These are phyloP conservation scores for Hevea brasiliensis DNA, from an alignment of 345 rosid genomes.

Conservation along the genomic window DNA sequence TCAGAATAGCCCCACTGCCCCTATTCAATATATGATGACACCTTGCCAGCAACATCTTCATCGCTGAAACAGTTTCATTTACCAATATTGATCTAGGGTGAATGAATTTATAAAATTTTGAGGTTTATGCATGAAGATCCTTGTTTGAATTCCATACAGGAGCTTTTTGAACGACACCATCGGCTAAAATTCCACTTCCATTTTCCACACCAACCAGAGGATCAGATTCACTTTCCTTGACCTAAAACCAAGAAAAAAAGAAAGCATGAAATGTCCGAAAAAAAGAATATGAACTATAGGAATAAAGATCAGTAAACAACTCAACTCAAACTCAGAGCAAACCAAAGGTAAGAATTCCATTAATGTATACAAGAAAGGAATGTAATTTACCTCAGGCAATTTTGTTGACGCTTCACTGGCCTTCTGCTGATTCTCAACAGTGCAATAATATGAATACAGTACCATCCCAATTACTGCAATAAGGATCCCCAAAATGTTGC, in stretches of 20 bases:
- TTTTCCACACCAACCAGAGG: slow-evolving; percentile 72
- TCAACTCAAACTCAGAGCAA: too few relatives aligned
- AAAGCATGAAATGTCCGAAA: slow-evolving; percentile 2
- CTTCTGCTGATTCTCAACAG: slow-evolving; percentile 79
- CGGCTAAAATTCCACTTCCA: too few relatives aligned
- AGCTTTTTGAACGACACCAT: slow-evolving; percentile 49
- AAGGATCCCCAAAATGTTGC: slow-evolving; percentile 88
- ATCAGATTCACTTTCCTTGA: slow-evolving; percentile 77
- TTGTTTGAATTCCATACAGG: slow-evolving; percentile 88
- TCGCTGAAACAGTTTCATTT: slow-evolving; percentile 33
- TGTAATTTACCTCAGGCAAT: slow-evolving; percentile 63
- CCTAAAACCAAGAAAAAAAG: slow-evolving; percentile 39
- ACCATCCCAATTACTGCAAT: slow-evolving; percentile 95
- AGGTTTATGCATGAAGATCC: slow-evolving; percentile 74
- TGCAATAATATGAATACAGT: slow-evolving; percentile 85
- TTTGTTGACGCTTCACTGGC: slow-evolving; percentile 60
- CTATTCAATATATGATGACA: background rate
- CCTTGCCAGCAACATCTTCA: slow-evolving; percentile 52
- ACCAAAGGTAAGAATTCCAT: too few relatives aligned
- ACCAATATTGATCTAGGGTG: slow-evolving; percentile 21
- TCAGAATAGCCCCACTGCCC: slow-evolving; percentile 21
- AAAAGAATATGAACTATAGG: background rate
- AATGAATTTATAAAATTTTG: slow-evolving; percentile 18
- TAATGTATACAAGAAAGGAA: too few relatives aligned
- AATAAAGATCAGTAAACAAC: background rate